Base-by-base conservation (phyloP, 805 yeast genomes). In the Starmerella bombicola region DNA sequence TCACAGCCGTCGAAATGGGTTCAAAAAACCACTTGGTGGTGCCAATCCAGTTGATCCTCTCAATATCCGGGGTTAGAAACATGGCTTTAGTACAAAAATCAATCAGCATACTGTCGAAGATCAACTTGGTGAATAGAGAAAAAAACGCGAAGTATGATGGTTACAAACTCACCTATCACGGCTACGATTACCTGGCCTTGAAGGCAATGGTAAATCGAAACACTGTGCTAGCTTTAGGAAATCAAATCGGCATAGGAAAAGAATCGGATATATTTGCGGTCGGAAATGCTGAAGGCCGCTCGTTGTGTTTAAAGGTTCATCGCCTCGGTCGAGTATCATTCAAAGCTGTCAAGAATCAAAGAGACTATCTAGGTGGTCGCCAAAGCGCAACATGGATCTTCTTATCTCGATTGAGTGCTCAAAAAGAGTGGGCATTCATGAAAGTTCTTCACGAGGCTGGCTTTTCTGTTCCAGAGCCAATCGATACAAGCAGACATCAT, bases 111-210 rank as follows among this genome's bases (percentile, higher is more conserved):
- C 67, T 91, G 46, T 96, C 97, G 20, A 88, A 88, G 60, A 63
- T 84, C 47, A 84, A 77, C 53, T 65, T 91, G 38, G 71, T 91
- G 19, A 69, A 88, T 1, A 70, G 78, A 48, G 67, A 84, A 43
- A 71, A 95, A 63, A 91, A 91, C 60, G 93, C 95, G 25, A 83
- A 78, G 54, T 88, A 91, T 60, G 98, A 91, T 58, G 99, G 99
- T 10, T 91, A 82, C 64, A 70, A 88, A 50, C 63, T 91, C 49
- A 80, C 95, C 0, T 86, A 80, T 59, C 74, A 73, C 35, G 99
- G 99, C 3, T 82, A 77, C 60, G 99, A 91, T 61, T 91, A 82
- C 57, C 68, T 91, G 49, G 97, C 97, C 0, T 67, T 91, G 49
- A 84, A 79, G 59, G 71, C 93, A 7, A 74, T 91, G 76, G 66